These are phyloP conservation scores for Aureobasidium sp. DNA, from an alignment of 2,329 filamentous ascomycete species.

Conservation along the genomic window DNA sequence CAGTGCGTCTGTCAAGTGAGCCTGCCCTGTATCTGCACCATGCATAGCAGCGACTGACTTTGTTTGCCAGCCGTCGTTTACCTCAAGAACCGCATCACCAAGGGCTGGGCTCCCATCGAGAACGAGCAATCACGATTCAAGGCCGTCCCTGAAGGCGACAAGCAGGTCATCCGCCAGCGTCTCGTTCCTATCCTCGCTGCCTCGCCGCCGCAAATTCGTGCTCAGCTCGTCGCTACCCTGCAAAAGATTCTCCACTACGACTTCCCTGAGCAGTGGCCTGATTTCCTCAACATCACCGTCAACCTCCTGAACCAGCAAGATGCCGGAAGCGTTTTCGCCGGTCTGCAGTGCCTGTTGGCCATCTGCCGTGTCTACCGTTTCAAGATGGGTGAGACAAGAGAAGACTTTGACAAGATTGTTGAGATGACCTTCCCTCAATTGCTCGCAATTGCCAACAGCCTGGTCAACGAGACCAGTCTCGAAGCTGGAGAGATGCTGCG, in stretches of 20 bases:
- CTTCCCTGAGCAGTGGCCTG: conserved; percentile 89
- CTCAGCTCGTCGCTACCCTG: conserved; percentile 87
- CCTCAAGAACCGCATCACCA: conserved; percentile 93
- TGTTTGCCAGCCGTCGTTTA: conserved; percentile 73
- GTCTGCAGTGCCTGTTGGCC: conserved; percentile 85
- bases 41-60: conserved; percentile 6
- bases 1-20: conserved; percentile 83
- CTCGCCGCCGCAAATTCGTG: conserved; percentile 68
- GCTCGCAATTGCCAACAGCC: conserved; percentile 75
- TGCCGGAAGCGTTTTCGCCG: conserved; percentile 79
- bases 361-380: conserved; percentile 95
- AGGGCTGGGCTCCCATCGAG: conserved; percentile 76
- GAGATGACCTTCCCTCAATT: conserved; percentile 84
- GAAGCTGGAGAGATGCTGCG: conserved; percentile 97
- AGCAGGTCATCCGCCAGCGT: conserved; percentile 76
- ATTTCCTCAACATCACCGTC: conserved; percentile 87
- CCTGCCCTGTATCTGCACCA: conserved; percentile 18
- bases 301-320: conserved; percentile 83
- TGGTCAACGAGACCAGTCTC: conserved; percentile 83
- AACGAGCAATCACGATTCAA: conserved; percentile 50
- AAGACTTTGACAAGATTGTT: conserved; percentile 91
- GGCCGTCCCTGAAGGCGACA: conserved; percentile 81
- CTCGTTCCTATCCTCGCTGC: conserved; percentile 82
- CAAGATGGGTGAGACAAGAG: conserved; percentile 74
- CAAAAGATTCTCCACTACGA: conserved; percentile 95